Percentiles rank a stretch among this genome's conserved stretches.
phyloP scores from a whole-genome alignment of 495 filamentous ascomycete species.

The Hypoxylon fragiforme region DNA sequence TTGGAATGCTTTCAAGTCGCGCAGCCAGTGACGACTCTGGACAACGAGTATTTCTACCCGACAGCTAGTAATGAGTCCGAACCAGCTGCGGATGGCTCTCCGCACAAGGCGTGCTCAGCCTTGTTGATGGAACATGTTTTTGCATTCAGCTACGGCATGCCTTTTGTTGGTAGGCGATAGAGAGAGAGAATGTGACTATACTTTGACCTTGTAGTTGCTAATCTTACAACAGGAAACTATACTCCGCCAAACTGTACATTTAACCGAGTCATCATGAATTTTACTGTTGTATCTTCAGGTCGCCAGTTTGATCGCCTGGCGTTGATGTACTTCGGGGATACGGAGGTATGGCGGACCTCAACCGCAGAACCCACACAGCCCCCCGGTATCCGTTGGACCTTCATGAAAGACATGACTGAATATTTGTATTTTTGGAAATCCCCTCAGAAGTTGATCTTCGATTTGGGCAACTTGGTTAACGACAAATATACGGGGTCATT shows the following conservation, averaged over 20 bases:
- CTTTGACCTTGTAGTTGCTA: not conserved
- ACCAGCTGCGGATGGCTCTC: conserved; percentile 10
- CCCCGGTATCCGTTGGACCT: conserved; percentile 70
- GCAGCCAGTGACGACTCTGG: conserved; percentile 57
- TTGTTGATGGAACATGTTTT: conserved; percentile 75
- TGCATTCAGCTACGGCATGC: conserved; percentile 73
- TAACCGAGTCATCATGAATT: conserved; percentile 81
- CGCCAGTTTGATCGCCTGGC: conserved; percentile 80
- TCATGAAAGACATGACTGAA: conserved; percentile 81
- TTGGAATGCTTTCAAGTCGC: conserved; percentile 69
- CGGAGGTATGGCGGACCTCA: conserved; percentile 81
- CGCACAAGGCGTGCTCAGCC: conserved; percentile 51
- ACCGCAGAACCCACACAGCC: conserved; percentile 77
- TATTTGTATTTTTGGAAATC: conserved; percentile 70
- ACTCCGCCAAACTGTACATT: conserved; percentile 73
- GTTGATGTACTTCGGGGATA: conserved; percentile 77
- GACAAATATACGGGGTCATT: conserved; percentile 77
- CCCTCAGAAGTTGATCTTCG: conserved; percentile 77
- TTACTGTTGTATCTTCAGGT: conserved; percentile 75
- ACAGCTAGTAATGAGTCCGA: conserved; percentile 28
- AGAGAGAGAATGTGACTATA: conserved; percentile 1
- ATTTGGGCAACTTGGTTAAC: conserved; percentile 76
- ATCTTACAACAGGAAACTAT: conserved; percentile 69
- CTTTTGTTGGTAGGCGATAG: conserved; percentile 67
- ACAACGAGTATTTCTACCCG: conserved; percentile 41